A percentile compares a stretch with the other conserved stretches of the same genome.
These are phyloP conservation scores for Globisporangium apiculatum DNA, from an alignment of 352 stramenopile genomes.

Conservation along the genomic window DNA sequence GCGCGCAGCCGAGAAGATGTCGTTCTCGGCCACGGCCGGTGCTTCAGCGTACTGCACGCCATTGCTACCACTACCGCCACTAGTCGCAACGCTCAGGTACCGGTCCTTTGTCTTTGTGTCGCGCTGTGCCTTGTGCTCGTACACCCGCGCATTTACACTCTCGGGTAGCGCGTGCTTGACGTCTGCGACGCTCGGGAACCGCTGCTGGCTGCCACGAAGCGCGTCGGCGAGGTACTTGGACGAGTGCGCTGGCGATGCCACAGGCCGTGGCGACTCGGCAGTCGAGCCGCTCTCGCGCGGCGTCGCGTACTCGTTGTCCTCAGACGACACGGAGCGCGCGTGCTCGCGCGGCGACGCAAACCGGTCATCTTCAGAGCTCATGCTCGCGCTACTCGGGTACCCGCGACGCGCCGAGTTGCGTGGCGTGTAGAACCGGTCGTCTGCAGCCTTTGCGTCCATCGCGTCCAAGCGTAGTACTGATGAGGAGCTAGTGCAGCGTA, in stretches of 20 bases:
- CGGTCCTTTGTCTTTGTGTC: slow-evolving; percentile 2
- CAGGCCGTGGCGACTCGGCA: slow-evolving; percentile 1
- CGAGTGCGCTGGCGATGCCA: neutral
- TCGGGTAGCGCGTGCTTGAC: slow-evolving; percentile 17
- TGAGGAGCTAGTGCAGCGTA: neutral
- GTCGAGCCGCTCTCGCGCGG: slow-evolving; percentile 30
- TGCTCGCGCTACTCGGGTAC: slow-evolving; percentile 26
- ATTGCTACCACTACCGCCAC: neutral
- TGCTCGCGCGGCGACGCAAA: slow-evolving; percentile 50
- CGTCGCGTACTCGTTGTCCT: slow-evolving; percentile 54
- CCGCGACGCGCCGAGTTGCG: slow-evolving; percentile 47
- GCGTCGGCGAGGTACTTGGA: slow-evolving; percentile 9
- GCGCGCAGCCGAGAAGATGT: slow-evolving; percentile 81
- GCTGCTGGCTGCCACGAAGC: slow-evolving; percentile 13
- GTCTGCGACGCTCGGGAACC: slow-evolving; percentile 7
- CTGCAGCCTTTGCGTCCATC: slow-evolving; percentile 38
- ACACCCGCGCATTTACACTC: neutral
- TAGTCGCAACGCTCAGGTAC: slow-evolving; percentile 26
- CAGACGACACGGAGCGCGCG: slow-evolving; percentile 52
- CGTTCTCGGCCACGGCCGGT: slow-evolving; percentile 34
- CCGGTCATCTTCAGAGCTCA: slow-evolving; percentile 49
- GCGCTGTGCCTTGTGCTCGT: slow-evolving; percentile 10
- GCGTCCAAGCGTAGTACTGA: neutral
- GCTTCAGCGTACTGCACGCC: slow-evolving; percentile 12
- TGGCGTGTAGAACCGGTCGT: slow-evolving; percentile 65